These are phyloP conservation scores for Polytolypa hystricis DNA, from an alignment of 2,329 filamentous ascomycete species.

Conservation along the genomic window DNA sequence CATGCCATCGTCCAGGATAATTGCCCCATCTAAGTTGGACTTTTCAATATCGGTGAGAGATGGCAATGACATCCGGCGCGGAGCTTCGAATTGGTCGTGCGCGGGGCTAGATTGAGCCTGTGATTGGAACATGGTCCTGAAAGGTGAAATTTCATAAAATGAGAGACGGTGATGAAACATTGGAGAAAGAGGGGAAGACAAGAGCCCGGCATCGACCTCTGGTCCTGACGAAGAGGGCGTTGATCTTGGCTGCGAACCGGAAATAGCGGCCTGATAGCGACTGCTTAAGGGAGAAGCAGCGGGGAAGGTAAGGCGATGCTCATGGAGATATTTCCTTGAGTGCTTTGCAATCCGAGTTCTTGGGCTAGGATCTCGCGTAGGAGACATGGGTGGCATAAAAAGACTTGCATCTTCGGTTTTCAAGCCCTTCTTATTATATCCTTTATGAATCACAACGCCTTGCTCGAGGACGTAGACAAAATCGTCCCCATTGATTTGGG, in stretches of 20 bases:
- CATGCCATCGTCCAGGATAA: not conserved
- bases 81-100: not conserved
- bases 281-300: no score
- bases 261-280: not conserved
- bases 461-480: constrained; percentile 71
- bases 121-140: not conserved
- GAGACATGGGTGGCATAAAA: not conserved
- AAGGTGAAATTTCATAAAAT: not conserved
- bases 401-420: not conserved
- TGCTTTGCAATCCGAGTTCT: not conserved
- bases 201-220: not conserved
- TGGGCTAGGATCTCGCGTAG: not conserved
- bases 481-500: constrained; percentile 60
- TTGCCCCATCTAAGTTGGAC: not conserved
- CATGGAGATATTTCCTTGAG: no score
- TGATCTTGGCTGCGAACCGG: not conserved
- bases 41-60: not conserved
- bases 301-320: not conserved
- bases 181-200: not conserved
- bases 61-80: not conserved
- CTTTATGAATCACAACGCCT: constrained; percentile 57
- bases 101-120: not conserved
- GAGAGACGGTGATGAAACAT: not conserved
- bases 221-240: not conserved
- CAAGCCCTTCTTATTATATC: constrained; percentile 38